These are phyloP conservation scores for Neurospora terricola DNA, from an alignment of 495 filamentous ascomycete species.

Conservation along the genomic window DNA sequence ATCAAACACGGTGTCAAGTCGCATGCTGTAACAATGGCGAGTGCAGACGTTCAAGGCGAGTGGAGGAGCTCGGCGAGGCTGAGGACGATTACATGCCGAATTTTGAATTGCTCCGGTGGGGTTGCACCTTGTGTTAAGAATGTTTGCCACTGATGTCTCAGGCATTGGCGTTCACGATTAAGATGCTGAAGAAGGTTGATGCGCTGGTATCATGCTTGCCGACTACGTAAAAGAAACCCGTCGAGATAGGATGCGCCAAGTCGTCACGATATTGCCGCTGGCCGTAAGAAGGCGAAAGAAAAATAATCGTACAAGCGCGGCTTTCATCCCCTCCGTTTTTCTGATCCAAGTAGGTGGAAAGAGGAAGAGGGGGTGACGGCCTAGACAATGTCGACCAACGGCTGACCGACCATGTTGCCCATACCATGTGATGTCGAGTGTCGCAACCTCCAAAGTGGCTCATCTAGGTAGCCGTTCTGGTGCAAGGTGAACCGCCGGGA, in stretches of 20 bases:
- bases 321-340: slow-evolving; percentile 22
- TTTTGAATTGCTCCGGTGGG: not conserved
- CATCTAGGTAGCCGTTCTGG: slow-evolving; percentile 18
- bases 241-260: slow-evolving; percentile 16
- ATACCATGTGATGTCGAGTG: slow-evolving; percentile 20
- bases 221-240: slow-evolving; percentile 25
- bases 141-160: slow-evolving; percentile 6
- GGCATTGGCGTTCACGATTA: slow-evolving; percentile 18
- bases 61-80: slow-evolving; percentile 4
- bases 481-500: slow-evolving; percentile 20
- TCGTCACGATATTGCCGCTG: slow-evolving; percentile 25
- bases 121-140: slow-evolving; percentile 3
- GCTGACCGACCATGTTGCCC: slow-evolving; percentile 21
- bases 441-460: slow-evolving; percentile 23
- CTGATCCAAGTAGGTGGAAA: slow-evolving; percentile 18
- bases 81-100: slow-evolving; percentile 6
- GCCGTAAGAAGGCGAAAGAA: slow-evolving; percentile 23
- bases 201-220: slow-evolving; percentile 24
- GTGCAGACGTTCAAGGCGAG: slow-evolving; percentile 2
- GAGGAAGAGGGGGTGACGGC: slow-evolving; percentile 12
- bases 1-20: slow-evolving; percentile 6
- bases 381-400: slow-evolving; percentile 22
- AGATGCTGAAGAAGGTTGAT: slow-evolving; percentile 14
- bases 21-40: slow-evolving; percentile 12
- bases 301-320: slow-evolving; percentile 29